Evolutionary conservation across 192 early-diverging fungal genomes (phyloP).

Genomic region (Gryganskiella cystojenkinii): DNA sequence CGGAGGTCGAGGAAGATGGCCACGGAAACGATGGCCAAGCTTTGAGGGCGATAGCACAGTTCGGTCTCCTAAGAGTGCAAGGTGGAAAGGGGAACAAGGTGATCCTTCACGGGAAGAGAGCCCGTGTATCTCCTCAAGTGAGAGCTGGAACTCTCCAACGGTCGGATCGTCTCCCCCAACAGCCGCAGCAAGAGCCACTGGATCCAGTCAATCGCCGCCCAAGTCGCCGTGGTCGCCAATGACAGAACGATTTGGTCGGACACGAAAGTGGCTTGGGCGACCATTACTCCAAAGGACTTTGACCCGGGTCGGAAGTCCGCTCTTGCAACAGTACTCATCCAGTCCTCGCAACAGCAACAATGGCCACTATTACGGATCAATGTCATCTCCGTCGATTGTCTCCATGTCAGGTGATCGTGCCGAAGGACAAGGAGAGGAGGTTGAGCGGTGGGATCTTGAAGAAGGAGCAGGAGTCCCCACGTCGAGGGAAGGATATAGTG

Average conservation of each 20-base stretch:
- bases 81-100: background rate
- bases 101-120: background rate
- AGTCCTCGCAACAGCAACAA: conserved; percentile 7
- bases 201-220: background rate
- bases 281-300: conserved; percentile 12
- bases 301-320: conserved; percentile 11
- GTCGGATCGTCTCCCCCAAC: background rate
- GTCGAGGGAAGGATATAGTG: conserved; percentile 7
- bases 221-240: background rate
- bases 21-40: background rate
- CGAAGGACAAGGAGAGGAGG: background rate
- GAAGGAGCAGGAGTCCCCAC: background rate
- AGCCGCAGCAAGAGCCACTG: background rate
- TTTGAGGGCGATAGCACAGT: background rate
- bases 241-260: background rate
- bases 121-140: background rate
- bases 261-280: conserved; percentile 1
- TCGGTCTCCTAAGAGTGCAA: background rate
- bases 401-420: background rate
- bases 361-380: conserved; percentile 3
- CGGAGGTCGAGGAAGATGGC: background rate
- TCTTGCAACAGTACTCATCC: conserved; percentile 16
- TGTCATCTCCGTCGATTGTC: conserved; percentile 22
- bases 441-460: conserved; percentile 28
- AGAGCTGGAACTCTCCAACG: conserved; percentile 2